A percentile compares a stretch with the other conserved stretches of the same genome.
Evolutionary conservation across 2,329 filamentous ascomycete species (phyloP).

Genomic region (Cladophialophora chaetospira): DNA sequence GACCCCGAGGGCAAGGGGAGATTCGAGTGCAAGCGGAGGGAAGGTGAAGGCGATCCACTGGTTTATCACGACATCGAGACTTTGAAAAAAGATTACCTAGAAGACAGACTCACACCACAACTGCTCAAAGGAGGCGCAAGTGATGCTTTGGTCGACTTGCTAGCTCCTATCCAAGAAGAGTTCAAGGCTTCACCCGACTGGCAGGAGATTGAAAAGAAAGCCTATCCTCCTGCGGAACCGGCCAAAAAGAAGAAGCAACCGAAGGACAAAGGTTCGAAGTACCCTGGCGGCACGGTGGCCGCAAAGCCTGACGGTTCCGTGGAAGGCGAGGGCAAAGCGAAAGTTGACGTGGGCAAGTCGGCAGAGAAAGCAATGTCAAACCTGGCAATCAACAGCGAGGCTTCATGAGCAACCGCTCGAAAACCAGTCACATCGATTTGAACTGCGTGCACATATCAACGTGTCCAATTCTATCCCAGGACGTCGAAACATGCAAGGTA

Average conservation of each 20-base stretch:
- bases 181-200: constrained; percentile 74
- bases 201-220: constrained; percentile 74
- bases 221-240: constrained; percentile 72
- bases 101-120: constrained; percentile 84
- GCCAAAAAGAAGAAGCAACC: constrained; percentile 68
- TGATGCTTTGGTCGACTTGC: constrained; percentile 63
- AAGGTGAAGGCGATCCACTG: constrained; percentile 68
- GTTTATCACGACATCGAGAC: constrained; percentile 75
- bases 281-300: constrained; percentile 50
- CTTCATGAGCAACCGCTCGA: no score
- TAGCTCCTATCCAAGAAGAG: constrained; percentile 74
- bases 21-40: constrained; percentile 67
- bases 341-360: constrained; percentile 29
- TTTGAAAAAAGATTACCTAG: constrained; percentile 76
- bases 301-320: constrained; percentile 30
- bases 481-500: no score
- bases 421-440: no score
- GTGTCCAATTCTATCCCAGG: no score
- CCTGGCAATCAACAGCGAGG: constrained; percentile 26
- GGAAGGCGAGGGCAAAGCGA: constrained; percentile 27
- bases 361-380: constrained; percentile 32
- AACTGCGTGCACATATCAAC: no score
- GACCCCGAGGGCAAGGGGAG: constrained; percentile 50
- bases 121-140: constrained; percentile 82
- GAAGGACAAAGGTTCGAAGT: constrained; percentile 72